Conservation (phyloP, 768 basidiomycete genomes). For the Candolleomyces eurysporus region DNA sequence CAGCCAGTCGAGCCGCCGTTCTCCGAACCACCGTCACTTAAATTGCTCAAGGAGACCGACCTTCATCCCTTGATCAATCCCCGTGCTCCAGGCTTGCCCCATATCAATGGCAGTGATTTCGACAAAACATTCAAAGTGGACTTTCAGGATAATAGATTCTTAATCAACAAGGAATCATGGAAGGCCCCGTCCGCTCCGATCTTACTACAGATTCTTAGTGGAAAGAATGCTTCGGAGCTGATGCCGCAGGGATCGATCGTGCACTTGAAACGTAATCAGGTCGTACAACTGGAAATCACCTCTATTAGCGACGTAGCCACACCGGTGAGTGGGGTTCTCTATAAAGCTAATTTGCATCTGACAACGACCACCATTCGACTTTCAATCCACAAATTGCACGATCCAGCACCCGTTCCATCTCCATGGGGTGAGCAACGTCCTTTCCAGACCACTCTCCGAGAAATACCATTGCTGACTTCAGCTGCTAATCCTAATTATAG, state of each 20-base stretch:
- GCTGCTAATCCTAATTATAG: slow-evolving; percentile 30
- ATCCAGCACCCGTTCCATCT: slow-evolving; percentile 43
- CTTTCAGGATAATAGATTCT: slow-evolving; percentile 5
- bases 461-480: neutral
- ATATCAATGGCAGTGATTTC: slow-evolving; percentile 26
- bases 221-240: slow-evolving; percentile 40
- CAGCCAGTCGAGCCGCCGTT: slow-evolving; percentile 37
- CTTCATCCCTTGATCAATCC: slow-evolving; percentile 18
- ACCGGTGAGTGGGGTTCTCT: slow-evolving; percentile 34
- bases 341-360: no score
- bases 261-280: no score
- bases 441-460: neutral
- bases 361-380: no score
- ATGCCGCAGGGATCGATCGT: slow-evolving; percentile 17
- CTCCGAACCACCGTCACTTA: slow-evolving; percentile 23
- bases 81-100: slow-evolving; percentile 22
- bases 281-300: no score
- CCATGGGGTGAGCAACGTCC: slow-evolving; percentile 11
- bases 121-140: slow-evolving; percentile 21
- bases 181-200: slow-evolving; percentile 40
- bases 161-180: slow-evolving; percentile 17
- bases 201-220: slow-evolving; percentile 50
- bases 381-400: no score
- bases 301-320: no score
- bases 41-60: slow-evolving; percentile 28